Evolutionary conservation across 2,329 filamentous ascomycete species (phyloP).

Genomic region (Chaetomiaceae sp.): DNA sequence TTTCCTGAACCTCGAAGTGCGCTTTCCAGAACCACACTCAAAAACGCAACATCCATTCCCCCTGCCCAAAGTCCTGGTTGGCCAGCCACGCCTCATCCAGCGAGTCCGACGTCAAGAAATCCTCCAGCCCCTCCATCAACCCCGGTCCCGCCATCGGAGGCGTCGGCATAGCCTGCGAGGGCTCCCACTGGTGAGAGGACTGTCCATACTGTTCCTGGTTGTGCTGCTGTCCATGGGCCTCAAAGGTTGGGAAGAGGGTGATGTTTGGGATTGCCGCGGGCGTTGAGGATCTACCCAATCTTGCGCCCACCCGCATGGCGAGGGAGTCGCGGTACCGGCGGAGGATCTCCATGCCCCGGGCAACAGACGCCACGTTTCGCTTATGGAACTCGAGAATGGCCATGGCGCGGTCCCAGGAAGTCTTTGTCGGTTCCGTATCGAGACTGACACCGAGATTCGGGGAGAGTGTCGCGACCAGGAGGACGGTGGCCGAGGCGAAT

Average conservation of each 20-base stretch:
- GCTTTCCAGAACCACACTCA: too few relatives aligned
- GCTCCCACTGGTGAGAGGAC: background rate
- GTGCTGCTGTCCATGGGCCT: background rate
- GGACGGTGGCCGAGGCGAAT: conserved; percentile 18
- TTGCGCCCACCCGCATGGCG: background rate
- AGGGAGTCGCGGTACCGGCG: conserved; percentile 7
- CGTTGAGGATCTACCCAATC: background rate
- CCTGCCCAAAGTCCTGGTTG: conserved; percentile 15
- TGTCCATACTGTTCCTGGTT: background rate
- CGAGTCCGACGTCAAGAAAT: conserved; percentile 2
- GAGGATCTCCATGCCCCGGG: conserved; percentile 11
- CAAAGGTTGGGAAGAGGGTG: background rate
- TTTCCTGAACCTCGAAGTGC: too few relatives aligned
- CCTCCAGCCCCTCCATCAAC: conserved; percentile 7
- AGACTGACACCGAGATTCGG: conserved; percentile 14
- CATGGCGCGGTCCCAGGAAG: conserved; percentile 20
- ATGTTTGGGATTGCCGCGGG: background rate
- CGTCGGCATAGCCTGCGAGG: background rate
- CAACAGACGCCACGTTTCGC: conserved; percentile 11
- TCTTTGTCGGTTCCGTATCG: conserved; percentile 10
- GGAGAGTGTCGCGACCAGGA: conserved; percentile 20
- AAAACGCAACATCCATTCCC: conserved; percentile 14
- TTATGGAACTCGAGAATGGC: conserved; percentile 19
- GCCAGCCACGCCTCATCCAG: conserved; percentile 15
- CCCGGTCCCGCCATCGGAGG: background rate